These are phyloP conservation scores for Pestalotiopsis sp. DNA, from an alignment of 2,329 filamentous ascomycete species.

Conservation along the genomic window DNA sequence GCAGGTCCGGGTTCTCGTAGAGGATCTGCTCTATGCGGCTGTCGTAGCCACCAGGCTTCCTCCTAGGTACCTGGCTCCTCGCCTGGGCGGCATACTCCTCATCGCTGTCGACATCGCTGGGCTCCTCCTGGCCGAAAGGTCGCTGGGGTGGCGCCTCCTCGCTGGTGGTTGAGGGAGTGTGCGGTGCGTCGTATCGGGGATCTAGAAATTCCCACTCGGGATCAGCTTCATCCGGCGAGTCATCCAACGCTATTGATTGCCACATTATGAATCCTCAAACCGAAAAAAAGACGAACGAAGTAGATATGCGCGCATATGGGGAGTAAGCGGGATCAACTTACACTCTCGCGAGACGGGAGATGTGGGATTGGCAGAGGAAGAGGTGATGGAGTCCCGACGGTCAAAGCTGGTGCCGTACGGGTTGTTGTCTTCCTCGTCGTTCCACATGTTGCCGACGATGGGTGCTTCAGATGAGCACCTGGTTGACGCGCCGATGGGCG, in stretches of 20 bases:
- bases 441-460: conserved; percentile 73
- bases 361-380: conserved; percentile 65
- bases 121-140: conserved; percentile 31
- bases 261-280: conserved; percentile 33
- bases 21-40: conserved; percentile 97
- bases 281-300: conserved; percentile 3
- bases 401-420: conserved; percentile 92
- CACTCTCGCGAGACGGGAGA: conserved; percentile 61
- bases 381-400: conserved; percentile 78
- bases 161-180: conserved; percentile 72
- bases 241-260: conserved; percentile 38
- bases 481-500: background rate
- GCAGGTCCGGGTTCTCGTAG: conserved; percentile 88
- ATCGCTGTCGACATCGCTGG: conserved; percentile 48
- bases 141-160: conserved; percentile 61
- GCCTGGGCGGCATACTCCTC: conserved; percentile 46
- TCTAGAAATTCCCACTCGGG: conserved; percentile 49
- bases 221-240: conserved; percentile 42
- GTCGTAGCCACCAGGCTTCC: conserved; percentile 86
- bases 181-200: conserved; percentile 65
- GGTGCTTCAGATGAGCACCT: background rate
- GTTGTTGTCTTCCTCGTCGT: conserved; percentile 95
- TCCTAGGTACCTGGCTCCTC: conserved; percentile 52
- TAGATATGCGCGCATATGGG: conserved; percentile 16
- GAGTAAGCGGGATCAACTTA: conserved; percentile 42